Base-by-base conservation (phyloP, 2,329 filamentous ascomycete species). In the Parascedosporium putredinis region DNA sequence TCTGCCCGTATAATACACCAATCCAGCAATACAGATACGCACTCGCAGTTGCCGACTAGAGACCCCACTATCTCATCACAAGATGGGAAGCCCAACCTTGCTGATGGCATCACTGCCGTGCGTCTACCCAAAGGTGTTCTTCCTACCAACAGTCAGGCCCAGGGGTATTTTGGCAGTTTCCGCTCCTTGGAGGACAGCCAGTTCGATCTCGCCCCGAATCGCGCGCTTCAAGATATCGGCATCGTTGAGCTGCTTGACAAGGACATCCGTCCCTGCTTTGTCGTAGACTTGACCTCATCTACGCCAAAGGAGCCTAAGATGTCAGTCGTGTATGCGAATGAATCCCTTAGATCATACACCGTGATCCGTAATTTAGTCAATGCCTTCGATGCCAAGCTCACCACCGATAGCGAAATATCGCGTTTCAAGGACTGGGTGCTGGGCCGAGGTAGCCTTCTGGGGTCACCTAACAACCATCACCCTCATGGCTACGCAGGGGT, bases 211-310 rank as follows among this genome's bases (percentile, higher is more conserved):
- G 18, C 42, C 27, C 18, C 44, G 3, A 24, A 18, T 20, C 38
- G 43, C 22, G 12, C 79, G 47, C 69, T 90, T 4, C 77, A 78
- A 38, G 75, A 76, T 23, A 71, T 89, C 47, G 82, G 84, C 22
- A 74, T 88, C 8, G 66, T 83, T 18, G 87, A 91, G 62, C 67
- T 91, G 34, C 64, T 93, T 36, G 86, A 91, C 59, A 78, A 85
- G 55, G 87, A 93, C 60, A 78, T 84, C 46, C 72, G 87, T 44
- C 87, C 86, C 2, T 86, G 84, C 0, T 88, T 91, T 57, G 75
- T 91, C 38, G 71, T 91, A 29, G 86, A 91, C 58, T 65, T 86
- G 47, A 69, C 71, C 6, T 78, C 83, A 57, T 63, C 71, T 1
- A 62, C 67, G n/a, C 83, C 81, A 56, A 72, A 70, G 44, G 67